Conservation (phyloP, 2,329 filamentous ascomycete genomes). For the Epichloe brachyelytri region DNA sequence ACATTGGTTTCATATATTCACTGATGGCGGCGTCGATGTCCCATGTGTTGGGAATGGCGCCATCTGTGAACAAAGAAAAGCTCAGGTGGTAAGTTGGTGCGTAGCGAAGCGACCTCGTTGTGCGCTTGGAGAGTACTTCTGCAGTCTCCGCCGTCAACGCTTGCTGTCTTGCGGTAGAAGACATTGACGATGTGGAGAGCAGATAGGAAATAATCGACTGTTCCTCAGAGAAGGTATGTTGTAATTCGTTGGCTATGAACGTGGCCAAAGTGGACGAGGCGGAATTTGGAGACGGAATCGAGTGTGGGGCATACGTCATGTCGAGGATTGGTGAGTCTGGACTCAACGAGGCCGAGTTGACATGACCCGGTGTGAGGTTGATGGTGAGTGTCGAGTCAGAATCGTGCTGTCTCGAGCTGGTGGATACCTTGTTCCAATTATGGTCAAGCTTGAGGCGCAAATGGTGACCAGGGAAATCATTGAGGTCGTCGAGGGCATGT, state of each 20-base stretch:
- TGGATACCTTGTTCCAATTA: conserved; percentile 7
- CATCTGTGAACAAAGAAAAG: conserved; percentile 84
- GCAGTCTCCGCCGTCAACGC: conserved; percentile 36
- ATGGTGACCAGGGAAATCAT: conserved; percentile 76
- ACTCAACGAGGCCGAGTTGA: conserved; percentile 50
- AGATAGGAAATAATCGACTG: conserved; percentile 72
- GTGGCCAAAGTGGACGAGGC: conserved; percentile 62
- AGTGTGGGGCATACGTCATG: conserved; percentile 60
- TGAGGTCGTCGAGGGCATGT: conserved; percentile 72
- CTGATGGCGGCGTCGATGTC: conserved; percentile 73
- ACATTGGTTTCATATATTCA: conserved; percentile 68
- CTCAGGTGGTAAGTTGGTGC: conserved; percentile 89
- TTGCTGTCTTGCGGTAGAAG: conserved; percentile 32
- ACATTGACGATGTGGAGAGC: conserved; percentile 45
- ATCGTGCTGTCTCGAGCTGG: conserved; percentile 24
- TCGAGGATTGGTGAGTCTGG: conserved; percentile 60
- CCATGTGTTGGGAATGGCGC: conserved; percentile 71
- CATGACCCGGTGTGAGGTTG: conserved; percentile 51
- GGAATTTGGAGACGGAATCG: conserved; percentile 52
- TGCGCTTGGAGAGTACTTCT: conserved; percentile 52
- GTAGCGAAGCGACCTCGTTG: conserved; percentile 78
- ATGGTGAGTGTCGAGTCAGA: conserved; percentile 52
- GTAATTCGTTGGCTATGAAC: conserved; percentile 67
- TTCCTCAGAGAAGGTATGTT: conserved; percentile 73
- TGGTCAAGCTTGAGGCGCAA: conserved; percentile 38